Evolutionary conservation across 2,329 filamentous ascomycete genomes (phyloP), one percentile per base, ranked within the genome.

Genomic region (Epichloe gansuensis): DNA sequence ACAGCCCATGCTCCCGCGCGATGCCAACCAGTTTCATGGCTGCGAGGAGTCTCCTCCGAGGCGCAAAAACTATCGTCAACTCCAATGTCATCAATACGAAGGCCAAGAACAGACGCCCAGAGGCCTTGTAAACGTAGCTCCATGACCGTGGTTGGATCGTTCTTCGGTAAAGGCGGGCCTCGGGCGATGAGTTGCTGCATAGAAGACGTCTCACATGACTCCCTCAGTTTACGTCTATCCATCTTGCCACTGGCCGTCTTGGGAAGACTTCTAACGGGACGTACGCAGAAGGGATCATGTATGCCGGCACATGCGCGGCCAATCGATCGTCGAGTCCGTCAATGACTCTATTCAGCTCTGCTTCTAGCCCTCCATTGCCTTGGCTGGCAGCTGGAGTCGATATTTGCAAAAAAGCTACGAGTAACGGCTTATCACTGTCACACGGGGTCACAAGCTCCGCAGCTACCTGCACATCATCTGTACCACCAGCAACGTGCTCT

Each of bases 11-110:
- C 13, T 64, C 61, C 37, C 71, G 62, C 4, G 69, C 67, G 12
- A 64, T 49, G 0, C 54, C 50, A 1, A 57, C 58, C 61, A 55
- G 69, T 46, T 67, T 70, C 70, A 77, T 78, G 1, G 73, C 72
- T 2, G 64, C 52, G 3, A 75, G 0, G 73, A 75, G 55, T 75
- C 72, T 25, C 74, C 74, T 8, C 73, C 73, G 0, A 74, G 61
- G 1, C 64, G 65, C 62, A 73, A 59, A 76, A 76, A 58, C 70
- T 73, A 55, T 74, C 68, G 7, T 72, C 64, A 3, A 62, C 53
- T 6, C 67, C 65, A 23, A 75, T 69, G 3, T 48, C 46, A 3
- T 54, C 42, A 8, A 48, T 23, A 13, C 42, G 37, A 2, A 57
- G 12, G 8, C 48, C 47, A n/a, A 61, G 54, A 3, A 60, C n/a